A percentile compares a stretch with the other conserved stretches of the same genome.
These are phyloP conservation scores for Podila epicladia DNA, from an alignment of 192 early-diverging fungal genomes.

Conservation along the genomic window DNA sequence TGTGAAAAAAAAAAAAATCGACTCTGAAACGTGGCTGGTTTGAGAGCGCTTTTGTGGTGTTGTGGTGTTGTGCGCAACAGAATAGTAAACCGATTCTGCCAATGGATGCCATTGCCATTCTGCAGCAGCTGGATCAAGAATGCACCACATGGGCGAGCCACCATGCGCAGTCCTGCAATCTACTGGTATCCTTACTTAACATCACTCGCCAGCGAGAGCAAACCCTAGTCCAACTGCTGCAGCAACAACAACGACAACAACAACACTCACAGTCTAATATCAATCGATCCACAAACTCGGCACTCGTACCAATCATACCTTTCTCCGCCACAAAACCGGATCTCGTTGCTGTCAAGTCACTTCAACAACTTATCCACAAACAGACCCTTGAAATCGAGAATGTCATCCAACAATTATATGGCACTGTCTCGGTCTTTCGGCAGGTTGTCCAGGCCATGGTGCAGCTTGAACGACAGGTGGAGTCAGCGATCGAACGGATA, in stretches of 20 bases:
- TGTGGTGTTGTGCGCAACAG: background rate
- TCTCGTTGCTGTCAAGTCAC: constrained; percentile 18
- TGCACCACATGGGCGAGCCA: constrained; percentile 41
- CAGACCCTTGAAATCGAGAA: constrained; percentile 37
- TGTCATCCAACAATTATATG: constrained; percentile 29
- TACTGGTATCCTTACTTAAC: constrained; percentile 36
- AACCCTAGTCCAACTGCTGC: constrained; percentile 20
- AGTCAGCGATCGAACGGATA: constrained; percentile 25
- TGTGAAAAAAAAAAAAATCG: too few species aligned
- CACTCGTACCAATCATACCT: background rate
- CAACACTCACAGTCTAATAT: background rate
- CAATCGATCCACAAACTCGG: background rate
- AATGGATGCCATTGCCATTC: constrained; percentile 28
- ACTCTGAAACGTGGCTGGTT: too few species aligned
- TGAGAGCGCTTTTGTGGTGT: background rate
- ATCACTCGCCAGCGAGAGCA: constrained; percentile 44
- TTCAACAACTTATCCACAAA: constrained; percentile 31
- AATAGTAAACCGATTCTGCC: too few species aligned
- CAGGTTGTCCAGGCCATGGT: constrained; percentile 25
- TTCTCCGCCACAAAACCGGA: background rate
- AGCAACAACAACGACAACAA: constrained; percentile 18
- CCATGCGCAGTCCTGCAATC: constrained; percentile 44
- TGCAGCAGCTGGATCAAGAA: constrained; percentile 42
- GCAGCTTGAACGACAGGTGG: constrained; percentile 33
- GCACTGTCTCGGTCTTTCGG: constrained; percentile 26